Evolutionary conservation across 202 grass and related monocot species (phyloP).

Genomic region (Cymbopogon flexuosus): DNA sequence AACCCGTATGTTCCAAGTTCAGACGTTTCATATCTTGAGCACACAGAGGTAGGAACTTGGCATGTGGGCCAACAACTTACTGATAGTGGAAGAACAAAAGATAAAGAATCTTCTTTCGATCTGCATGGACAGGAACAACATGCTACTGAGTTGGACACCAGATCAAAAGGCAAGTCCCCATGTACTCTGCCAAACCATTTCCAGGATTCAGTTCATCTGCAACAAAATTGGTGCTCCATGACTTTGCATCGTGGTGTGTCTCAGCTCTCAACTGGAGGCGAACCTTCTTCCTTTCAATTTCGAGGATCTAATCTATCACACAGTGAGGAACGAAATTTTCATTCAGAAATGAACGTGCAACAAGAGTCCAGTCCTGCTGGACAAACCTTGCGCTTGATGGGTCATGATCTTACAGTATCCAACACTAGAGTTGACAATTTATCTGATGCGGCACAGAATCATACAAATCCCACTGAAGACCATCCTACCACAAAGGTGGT

Average conservation of each 20-base stretch:
- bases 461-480: conserved; percentile 16
- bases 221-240: conserved; percentile 27
- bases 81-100: conserved; percentile 16
- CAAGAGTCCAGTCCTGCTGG: conserved; percentile 18
- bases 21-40: conserved; percentile 27
- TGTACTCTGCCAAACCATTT: conserved; percentile 9
- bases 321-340: conserved; percentile 13
- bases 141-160: conserved; percentile 23
- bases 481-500: conserved; percentile 14
- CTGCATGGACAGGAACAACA: conserved; percentile 1
- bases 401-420: conserved; percentile 56
- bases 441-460: conserved; percentile 18
- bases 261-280: conserved; percentile 27
- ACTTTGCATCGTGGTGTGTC: conserved; percentile 12
- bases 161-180: conserved; percentile 17
- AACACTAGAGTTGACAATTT: conserved; percentile 32
- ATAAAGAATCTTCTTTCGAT: conserved; percentile 7
- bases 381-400: conserved; percentile 74
- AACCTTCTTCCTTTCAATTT: conserved; percentile 16
- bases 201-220: conserved; percentile 38
- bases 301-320: conserved; percentile 29
- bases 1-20: not conserved
- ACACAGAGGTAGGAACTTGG: not conserved
- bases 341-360: conserved; percentile 36
- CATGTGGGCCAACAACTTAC: conserved; percentile 16